Evolutionary conservation across 345 rosid species (phyloP), one percentile per base, ranked within the genome.

Genomic region (Hibiscus syriacus): DNA sequence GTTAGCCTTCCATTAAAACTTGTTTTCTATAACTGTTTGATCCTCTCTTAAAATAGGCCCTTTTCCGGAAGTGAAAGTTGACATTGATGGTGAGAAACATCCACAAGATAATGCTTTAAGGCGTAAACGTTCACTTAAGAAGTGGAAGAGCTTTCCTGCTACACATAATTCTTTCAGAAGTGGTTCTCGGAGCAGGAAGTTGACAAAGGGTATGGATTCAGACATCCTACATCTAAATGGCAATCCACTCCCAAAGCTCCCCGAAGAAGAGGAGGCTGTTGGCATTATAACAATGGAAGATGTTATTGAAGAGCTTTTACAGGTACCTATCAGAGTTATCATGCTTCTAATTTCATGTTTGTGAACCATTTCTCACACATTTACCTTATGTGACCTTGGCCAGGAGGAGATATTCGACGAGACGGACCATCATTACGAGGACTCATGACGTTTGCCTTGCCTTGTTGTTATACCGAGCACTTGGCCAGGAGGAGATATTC

Each of bases 381-480:
- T 23, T 29, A 22, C 32, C 22, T 53, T 52, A 5, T n/a, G 1
- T 22, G 26, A 48, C 55, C 58, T n/a, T 43, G 63, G 11, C 26
- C 64, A 93, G 98, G 98, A 90, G 88, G 98, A 93, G 82, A 93
- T 93, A 39, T 93, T 82, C 53, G 98, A 93, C 12, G 98, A 93
- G 80, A 93, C 97, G 0, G 98, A 93, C 81, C 94, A 90, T 74
- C 92, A 85, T 50, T 77, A 76, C 20, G 96, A 90, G 55, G 90
- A 83, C 73, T 89, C 84, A 41, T 89, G 71, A 87, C 80, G 60
- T 10, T 19, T 11, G 68, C 41, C 6, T 19, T 14, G 66, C 48
- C 5, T 64, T 5, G 16, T 32, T 6, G 11, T n/a, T 27, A 26
- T 22, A n/a, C n/a, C n/a, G n/a, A n/a, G n/a, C n/a, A n/a, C 58